Evolutionary conservation across 2,329 filamentous ascomycete species (phyloP).

Genomic region (Rutstroemia sp.): DNA sequence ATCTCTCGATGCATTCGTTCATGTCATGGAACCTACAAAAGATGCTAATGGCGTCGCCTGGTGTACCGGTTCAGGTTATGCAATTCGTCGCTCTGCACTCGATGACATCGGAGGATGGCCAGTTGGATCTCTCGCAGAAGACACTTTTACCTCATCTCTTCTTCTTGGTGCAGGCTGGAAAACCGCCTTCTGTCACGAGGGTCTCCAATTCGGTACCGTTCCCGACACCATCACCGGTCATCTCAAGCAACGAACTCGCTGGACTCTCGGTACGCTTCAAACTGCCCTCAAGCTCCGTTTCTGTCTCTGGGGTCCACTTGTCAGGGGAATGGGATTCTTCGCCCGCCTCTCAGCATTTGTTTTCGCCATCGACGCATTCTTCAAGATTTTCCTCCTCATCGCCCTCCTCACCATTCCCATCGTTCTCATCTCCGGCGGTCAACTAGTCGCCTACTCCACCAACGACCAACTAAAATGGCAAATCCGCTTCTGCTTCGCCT

Average conservation of each 20-base stretch:
- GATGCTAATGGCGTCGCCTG: slow-evolving; percentile 46
- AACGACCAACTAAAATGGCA: slow-evolving; percentile 50
- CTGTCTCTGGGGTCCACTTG: slow-evolving; percentile 46
- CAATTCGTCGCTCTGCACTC: slow-evolving; percentile 50
- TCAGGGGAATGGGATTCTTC: slow-evolving; percentile 45
- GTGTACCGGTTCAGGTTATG: slow-evolving; percentile 58
- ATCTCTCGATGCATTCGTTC: slow-evolving; percentile 51
- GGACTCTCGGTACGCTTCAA: slow-evolving; percentile 38
- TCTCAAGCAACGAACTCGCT: slow-evolving; percentile 49
- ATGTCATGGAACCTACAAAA: slow-evolving; percentile 41
- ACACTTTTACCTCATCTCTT: slow-evolving; percentile 50
- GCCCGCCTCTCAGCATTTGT: slow-evolving; percentile 53
- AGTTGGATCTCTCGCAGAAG: slow-evolving; percentile 51
- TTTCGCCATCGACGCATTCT: slow-evolving; percentile 47
- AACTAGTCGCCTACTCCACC: slow-evolving; percentile 48
- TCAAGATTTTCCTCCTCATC: slow-evolving; percentile 46
- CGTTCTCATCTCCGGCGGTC: slow-evolving; percentile 49
- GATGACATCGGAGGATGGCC: slow-evolving; percentile 56
- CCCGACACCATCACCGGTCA: slow-evolving; percentile 49
- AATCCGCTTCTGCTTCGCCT: slow-evolving; percentile 47
- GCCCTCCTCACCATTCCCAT: slow-evolving; percentile 53
- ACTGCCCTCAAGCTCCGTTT: slow-evolving; percentile 54
- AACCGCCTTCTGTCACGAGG: slow-evolving; percentile 52
- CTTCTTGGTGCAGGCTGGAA: slow-evolving; percentile 56
- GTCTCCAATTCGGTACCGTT: slow-evolving; percentile 52